phyloP scores from a whole-genome alignment of 345 rosid species.

The Trapa bicornis region DNA sequence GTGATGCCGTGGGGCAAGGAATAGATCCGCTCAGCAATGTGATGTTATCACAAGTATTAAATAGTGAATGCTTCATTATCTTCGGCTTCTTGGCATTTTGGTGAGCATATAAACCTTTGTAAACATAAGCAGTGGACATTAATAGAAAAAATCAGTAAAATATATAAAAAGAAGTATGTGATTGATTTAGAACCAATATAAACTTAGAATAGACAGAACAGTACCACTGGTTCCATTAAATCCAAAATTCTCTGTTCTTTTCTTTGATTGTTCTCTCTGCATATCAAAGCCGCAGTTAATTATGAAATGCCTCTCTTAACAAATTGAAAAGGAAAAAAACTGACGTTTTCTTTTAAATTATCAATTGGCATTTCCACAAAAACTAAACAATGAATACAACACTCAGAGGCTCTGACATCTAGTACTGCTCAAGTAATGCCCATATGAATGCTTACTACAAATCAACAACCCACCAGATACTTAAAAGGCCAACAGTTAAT shows the following conservation, averaged over 20 bases:
- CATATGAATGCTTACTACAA: background rate
- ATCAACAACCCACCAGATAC: background rate
- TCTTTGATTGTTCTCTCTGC: constrained; percentile 36
- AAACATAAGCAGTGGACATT: constrained; percentile 14
- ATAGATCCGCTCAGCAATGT: constrained; percentile 42
- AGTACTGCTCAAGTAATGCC: constrained; percentile 1
- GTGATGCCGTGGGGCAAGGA: constrained; percentile 83
- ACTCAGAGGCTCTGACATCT: background rate
- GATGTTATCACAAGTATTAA: constrained; percentile 48
- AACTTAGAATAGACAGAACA: constrained; percentile 8
- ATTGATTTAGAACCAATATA: constrained; percentile 7
- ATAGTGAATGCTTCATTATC: constrained; percentile 50
- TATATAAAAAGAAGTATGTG: constrained; percentile 6
- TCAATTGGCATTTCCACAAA: background rate
- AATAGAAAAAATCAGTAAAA: constrained; percentile 10
- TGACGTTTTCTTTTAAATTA: background rate
- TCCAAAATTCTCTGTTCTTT: constrained; percentile 67
- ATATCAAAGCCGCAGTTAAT: constrained; percentile 16
- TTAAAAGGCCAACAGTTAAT: background rate
- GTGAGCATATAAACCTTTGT: constrained; percentile 60
- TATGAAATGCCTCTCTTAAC: background rate
- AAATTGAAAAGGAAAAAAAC: background rate
- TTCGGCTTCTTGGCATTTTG: constrained; percentile 67
- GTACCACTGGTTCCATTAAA: constrained; percentile 63
- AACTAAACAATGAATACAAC: background rate